Percentiles rank a stretch among this genome's conserved stretches.
Evolutionary conservation across 257 asterid species (phyloP).

Genomic region (Prunella vulgaris): DNA sequence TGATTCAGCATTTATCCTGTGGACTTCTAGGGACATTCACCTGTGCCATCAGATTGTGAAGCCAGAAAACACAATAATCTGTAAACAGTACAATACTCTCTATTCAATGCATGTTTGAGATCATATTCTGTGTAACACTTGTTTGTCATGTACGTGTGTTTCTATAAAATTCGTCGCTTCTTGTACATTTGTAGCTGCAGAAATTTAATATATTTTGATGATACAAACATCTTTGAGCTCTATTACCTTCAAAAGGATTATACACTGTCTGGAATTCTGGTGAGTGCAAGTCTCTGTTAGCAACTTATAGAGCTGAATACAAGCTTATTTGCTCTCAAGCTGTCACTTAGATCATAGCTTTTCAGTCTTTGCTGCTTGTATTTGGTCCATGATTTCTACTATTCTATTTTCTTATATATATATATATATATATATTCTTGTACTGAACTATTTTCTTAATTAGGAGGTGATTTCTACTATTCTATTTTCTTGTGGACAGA

Average conservation of each 20-base stretch:
- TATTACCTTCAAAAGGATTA: slow-evolving; percentile 18
- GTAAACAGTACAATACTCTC: slow-evolving; percentile 43
- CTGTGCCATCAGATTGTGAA: slow-evolving; percentile 31
- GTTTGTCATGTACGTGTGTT: slow-evolving; percentile 31
- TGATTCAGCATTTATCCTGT: slow-evolving; percentile 23
- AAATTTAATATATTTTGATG: slow-evolving; percentile 23
- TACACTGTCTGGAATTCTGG: slow-evolving; percentile 18
- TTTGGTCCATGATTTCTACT: neutral
- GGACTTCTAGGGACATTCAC: slow-evolving; percentile 22
- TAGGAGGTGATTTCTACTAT: neutral
- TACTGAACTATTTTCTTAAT: neutral
- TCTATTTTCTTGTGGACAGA: slow-evolving; percentile 17
- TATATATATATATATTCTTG: neutral
- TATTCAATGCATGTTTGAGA: slow-evolving; percentile 33
- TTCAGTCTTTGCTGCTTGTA: neutral
- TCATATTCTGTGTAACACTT: slow-evolving; percentile 32
- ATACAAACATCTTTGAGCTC: slow-evolving; percentile 24
- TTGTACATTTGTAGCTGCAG: slow-evolving; percentile 45
- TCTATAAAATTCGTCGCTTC: slow-evolving; percentile 27
- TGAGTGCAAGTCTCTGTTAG: slow-evolving; percentile 8
- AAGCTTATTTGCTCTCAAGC: neutral
- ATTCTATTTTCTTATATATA: slow-evolving; percentile 2
- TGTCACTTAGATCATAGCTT: neutral
- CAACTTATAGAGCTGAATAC: neutral
- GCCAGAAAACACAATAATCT: slow-evolving; percentile 39